phyloP scores from a whole-genome alignment of 2,329 filamentous ascomycete species.

The Cytospora paraplurivora region DNA sequence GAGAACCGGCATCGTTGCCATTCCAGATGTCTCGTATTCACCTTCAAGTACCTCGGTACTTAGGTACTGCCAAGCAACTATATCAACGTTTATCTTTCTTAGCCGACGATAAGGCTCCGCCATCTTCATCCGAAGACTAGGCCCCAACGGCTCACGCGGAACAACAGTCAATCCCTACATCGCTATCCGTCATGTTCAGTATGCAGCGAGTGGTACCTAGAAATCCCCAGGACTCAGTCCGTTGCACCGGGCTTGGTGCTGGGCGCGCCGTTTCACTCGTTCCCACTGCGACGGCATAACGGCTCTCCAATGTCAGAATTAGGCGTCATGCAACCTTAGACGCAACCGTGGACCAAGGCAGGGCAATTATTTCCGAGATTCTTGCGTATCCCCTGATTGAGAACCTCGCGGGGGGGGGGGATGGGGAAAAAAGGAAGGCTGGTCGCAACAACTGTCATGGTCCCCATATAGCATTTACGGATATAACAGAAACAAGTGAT shows the following conservation, averaged over 20 bases:
- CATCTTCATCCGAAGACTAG: not conserved
- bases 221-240: not conserved
- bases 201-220: not conserved
- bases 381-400: too few relatives aligned
- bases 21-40: not conserved
- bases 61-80: too few relatives aligned
- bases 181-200: not conserved
- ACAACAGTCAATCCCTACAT: not conserved
- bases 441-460: too few relatives aligned
- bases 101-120: not conserved
- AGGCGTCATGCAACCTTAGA: not conserved
- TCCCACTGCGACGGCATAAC: slow-evolving; percentile 17
- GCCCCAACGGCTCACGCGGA: not conserved
- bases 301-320: slow-evolving; percentile 8
- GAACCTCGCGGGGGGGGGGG: too few relatives aligned
- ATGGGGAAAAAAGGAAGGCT: too few relatives aligned
- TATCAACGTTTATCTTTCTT: too few relatives aligned
- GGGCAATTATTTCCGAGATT: not conserved
- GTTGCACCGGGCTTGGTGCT: slow-evolving; percentile 1
- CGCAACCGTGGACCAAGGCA: not conserved
- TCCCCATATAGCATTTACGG: too few relatives aligned
- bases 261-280: slow-evolving; percentile 3
- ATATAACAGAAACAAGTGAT: too few relatives aligned
- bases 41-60: not conserved
- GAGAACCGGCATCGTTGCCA: not conserved